Percentiles rank a stretch among this genome's conserved stretches.
These are phyloP conservation scores for Aspergillus bertholletiae DNA, from an alignment of 495 filamentous ascomycete genomes.

Conservation along the genomic window DNA sequence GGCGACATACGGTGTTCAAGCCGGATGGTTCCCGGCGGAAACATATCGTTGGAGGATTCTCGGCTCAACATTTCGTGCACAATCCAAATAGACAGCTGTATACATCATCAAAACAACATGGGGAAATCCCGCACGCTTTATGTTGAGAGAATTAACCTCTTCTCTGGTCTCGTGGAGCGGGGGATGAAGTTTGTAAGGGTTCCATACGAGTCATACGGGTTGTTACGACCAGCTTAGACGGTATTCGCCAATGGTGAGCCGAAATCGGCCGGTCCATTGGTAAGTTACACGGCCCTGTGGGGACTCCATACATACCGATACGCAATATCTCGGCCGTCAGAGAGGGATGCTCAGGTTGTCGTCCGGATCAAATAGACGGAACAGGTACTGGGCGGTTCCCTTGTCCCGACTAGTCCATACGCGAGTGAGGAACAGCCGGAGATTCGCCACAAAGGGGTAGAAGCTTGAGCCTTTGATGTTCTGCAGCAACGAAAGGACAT, in stretches of 20 bases:
- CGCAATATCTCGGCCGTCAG: neutral
- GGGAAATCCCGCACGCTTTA: no score
- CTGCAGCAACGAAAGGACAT: constrained; percentile 4
- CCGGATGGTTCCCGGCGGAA: neutral
- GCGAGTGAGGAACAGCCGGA: constrained; percentile 7
- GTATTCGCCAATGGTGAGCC: neutral
- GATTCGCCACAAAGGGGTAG: constrained; percentile 9
- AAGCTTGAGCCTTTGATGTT: constrained; percentile 3
- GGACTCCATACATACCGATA: neutral
- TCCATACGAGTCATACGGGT: neutral
- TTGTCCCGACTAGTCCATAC: constrained; percentile 8
- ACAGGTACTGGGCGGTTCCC: constrained; percentile 8
- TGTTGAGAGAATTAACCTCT: no score
- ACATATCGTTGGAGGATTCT: neutral
- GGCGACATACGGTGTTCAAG: neutral
- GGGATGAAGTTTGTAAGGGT: neutral
- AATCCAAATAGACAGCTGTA: no score
- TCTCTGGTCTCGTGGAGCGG: neutral
- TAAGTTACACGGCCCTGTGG: neutral
- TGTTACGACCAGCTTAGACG: neutral
- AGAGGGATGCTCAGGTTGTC: constrained; percentile 8
- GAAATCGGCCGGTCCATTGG: neutral
- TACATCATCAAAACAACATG: no score
- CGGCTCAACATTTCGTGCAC: neutral
- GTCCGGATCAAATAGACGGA: constrained; percentile 5